phyloP scores from a whole-genome alignment of 2,329 filamentous ascomycete genomes.

The Colletotrichum zoysiae region DNA sequence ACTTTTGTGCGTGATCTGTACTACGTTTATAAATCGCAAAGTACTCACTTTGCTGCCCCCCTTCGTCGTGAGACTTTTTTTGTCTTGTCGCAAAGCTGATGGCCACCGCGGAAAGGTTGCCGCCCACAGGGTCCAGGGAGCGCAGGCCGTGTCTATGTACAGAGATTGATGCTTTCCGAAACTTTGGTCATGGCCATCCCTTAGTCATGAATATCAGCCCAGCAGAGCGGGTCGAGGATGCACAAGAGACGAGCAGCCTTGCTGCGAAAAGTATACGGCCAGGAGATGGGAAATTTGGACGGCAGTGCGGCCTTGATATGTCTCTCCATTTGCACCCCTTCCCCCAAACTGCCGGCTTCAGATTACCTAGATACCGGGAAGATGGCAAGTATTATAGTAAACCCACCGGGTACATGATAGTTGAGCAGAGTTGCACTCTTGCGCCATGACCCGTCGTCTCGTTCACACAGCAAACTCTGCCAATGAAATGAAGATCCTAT shows the following conservation, averaged over 20 bases:
- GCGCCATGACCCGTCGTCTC: constrained; percentile 37
- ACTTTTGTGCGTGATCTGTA: constrained; percentile 26
- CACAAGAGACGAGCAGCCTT: constrained; percentile 4
- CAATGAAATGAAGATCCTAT: constrained; percentile 13
- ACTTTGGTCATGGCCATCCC: not conserved
- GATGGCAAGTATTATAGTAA: not conserved
- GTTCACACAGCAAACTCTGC: constrained; percentile 27
- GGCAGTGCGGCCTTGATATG: not conserved
- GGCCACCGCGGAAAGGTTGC: not conserved
- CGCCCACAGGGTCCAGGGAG: not conserved
- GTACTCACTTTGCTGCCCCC: not conserved
- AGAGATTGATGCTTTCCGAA: constrained; percentile 16
- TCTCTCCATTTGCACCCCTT: not conserved
- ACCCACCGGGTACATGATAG: not conserved
- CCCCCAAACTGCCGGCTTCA: not conserved
- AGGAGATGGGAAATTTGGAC: not conserved
- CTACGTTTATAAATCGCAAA: not conserved
- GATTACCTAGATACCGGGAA: not conserved
- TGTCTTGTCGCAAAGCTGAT: not conserved
- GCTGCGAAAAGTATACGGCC: not conserved
- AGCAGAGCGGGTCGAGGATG: not conserved
- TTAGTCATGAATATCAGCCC: not conserved
- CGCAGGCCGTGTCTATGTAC: not conserved
- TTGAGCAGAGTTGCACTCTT: constrained; percentile 33
- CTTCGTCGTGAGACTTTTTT: not conserved